These are phyloP conservation scores for Dictyostelium discoideum DNA, from an alignment of 78 protist species.

Conservation along the genomic window DNA sequence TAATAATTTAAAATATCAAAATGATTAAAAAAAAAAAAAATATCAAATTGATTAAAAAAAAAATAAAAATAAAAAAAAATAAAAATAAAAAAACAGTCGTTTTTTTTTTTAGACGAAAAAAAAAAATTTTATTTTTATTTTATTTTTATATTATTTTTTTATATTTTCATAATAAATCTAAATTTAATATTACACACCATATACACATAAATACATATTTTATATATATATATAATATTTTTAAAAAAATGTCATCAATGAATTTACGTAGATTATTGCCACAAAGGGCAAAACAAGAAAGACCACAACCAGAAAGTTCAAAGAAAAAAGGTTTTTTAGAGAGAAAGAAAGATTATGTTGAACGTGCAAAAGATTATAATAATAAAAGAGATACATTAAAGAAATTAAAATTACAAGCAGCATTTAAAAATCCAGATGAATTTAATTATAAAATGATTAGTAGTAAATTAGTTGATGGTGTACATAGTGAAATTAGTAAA, in stretches of 20 bases:
- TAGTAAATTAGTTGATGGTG: constrained; percentile 56
- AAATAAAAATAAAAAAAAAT: too few species aligned
- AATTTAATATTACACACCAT: not conserved
- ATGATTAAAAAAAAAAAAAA: too few species aligned
- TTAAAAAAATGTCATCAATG: constrained; percentile 39
- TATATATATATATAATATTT: not conserved
- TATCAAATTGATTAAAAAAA: too few species aligned
- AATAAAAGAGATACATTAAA: constrained; percentile 39
- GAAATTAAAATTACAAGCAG: constrained; percentile 57
- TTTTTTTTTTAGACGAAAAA: not conserved
- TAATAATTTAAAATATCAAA: too few species aligned
- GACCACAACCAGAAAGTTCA: constrained; percentile 55
- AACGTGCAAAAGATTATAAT: constrained; percentile 57
- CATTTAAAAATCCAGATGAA: constrained; percentile 64
- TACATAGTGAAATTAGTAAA: constrained; percentile 36
- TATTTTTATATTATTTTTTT: not conserved
- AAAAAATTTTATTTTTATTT: not conserved
- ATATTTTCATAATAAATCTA: not conserved
- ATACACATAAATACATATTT: not conserved
- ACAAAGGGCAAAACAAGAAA: constrained; percentile 41
- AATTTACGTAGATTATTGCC: constrained; percentile 43
- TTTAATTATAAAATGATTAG: constrained; percentile 65
- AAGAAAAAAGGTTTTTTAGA: constrained; percentile 50
- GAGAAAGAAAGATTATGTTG: constrained; percentile 66
- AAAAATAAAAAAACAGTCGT: not conserved